A percentile compares a stretch with the other conserved stretches of the same genome.
Conservation (phyloP, 192 early-diverging fungal genomes). For the Umbelopsis isabellina region DNA sequence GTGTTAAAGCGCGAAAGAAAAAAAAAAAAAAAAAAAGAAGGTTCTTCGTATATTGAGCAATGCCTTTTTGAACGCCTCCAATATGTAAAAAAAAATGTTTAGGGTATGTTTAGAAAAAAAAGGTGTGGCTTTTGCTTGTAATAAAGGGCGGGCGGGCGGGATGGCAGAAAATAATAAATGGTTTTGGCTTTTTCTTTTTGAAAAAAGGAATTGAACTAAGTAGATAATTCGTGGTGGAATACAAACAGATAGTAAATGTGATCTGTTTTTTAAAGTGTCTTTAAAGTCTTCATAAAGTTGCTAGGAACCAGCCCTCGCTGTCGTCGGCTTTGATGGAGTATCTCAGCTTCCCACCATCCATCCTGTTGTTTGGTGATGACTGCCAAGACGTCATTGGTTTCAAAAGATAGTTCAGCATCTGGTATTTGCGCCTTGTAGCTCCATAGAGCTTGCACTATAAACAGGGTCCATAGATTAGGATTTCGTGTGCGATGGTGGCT, state of each 20-base stretch:
- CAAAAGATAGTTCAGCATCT: constrained; percentile 52
- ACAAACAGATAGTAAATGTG: neutral
- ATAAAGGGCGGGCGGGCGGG: neutral
- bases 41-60: neutral
- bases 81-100: neutral
- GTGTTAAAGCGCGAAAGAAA: no score
- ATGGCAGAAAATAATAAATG: neutral
- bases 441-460: constrained; percentile 1
- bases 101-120: constrained; percentile 5
- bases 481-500: neutral
- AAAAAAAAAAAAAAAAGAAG: constrained; percentile 5
- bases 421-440: constrained; percentile 39
- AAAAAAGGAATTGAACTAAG: no score
- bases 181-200: no score
- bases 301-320: constrained; percentile 38
- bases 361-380: constrained; percentile 50
- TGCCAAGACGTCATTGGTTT: constrained; percentile 47
- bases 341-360: constrained; percentile 64
- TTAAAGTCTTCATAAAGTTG: constrained; percentile 34
- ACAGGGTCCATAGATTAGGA: neutral
- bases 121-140: neutral
- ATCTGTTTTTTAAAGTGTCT: neutral
- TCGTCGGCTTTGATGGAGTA: constrained; percentile 31
- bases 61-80: no score
- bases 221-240: neutral